These are phyloP conservation scores for Heterobasidion annosum DNA, from an alignment of 1,284 basidiomycete species.

Conservation along the genomic window DNA sequence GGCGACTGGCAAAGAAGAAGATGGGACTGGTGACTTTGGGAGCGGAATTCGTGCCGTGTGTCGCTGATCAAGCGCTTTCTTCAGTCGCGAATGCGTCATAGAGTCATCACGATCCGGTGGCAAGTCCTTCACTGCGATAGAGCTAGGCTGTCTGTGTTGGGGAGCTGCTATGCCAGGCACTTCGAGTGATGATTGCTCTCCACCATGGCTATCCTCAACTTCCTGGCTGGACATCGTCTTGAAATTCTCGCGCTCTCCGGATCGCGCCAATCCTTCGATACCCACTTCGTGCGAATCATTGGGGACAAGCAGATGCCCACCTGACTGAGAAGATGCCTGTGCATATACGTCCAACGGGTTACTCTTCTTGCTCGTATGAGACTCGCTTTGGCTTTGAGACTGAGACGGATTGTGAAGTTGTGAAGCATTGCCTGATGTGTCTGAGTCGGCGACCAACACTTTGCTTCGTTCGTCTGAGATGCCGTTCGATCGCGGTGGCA, in stretches of 20 bases:
- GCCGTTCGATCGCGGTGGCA: constrained; percentile 7
- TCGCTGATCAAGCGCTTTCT: background rate
- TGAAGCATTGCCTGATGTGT: constrained; percentile 26
- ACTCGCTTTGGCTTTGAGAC: constrained; percentile 5
- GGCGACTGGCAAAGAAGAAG: background rate
- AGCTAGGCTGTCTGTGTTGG: background rate
- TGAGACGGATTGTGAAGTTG: constrained; percentile 2
- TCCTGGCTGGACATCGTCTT: no score
- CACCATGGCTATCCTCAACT: no score
- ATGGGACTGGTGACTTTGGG: background rate
- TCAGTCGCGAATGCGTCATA: background rate
- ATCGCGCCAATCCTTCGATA: no score
- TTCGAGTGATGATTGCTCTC: background rate
- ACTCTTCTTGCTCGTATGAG: background rate
- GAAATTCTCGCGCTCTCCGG: no score
- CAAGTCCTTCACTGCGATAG: background rate
- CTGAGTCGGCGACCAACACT: constrained; percentile 44
- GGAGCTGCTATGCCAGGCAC: background rate
- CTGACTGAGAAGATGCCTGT: no score
- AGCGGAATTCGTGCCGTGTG: no score
- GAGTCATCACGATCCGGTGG: background rate
- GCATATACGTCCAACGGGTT: no score
- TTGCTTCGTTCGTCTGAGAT: constrained; percentile 21
- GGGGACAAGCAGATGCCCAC: no score
- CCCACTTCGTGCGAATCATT: no score